These are phyloP conservation scores for Baorangia bicolor DNA, from an alignment of 768 basidiomycete genomes.

Conservation along the genomic window DNA sequence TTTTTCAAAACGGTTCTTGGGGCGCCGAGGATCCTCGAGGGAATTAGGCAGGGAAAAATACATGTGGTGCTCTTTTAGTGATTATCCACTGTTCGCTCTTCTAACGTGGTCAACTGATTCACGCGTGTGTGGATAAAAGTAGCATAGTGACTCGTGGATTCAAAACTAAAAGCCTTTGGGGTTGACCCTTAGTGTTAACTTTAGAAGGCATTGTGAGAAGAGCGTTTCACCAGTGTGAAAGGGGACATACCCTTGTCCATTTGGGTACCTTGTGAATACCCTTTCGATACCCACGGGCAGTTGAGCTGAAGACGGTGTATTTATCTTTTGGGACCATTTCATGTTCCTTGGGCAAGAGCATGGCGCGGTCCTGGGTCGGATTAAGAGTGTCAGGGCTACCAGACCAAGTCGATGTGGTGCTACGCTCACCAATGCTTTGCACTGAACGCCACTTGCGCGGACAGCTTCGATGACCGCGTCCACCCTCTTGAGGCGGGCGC, in stretches of 20 bases:
- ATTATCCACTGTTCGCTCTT: background rate
- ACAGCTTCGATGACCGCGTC: constrained; percentile 93
- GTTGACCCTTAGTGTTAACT: constrained; percentile 86
- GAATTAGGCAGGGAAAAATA: constrained; percentile 69
- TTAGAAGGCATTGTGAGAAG: constrained; percentile 10
- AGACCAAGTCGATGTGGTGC: background rate
- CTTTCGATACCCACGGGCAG: constrained; percentile 77
- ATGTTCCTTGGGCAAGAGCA: constrained; percentile 87
- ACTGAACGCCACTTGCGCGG: constrained; percentile 75
- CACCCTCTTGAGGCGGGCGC: constrained; percentile 86
- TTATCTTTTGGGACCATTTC: constrained; percentile 95
- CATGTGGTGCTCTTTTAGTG: constrained; percentile 76
- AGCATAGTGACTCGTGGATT: constrained; percentile 35
- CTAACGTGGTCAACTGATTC: background rate
- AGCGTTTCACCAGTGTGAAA: background rate
- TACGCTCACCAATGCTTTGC: constrained; percentile 66
- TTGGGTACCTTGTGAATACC: constrained; percentile 98
- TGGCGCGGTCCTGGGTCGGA: constrained; percentile 56
- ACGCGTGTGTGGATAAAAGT: constrained; percentile 9
- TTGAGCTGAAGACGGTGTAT: constrained; percentile 85
- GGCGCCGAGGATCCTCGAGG: constrained; percentile 56
- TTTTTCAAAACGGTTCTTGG: constrained; percentile 74
- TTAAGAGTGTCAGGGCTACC: background rate
- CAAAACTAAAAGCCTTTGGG: constrained; percentile 88
- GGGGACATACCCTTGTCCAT: constrained; percentile 77